A percentile compares a stretch with the other conserved stretches of the same genome.
These are phyloP conservation scores for Wallacemonas sp. DNA, from an alignment of 208 protist species.

Conservation along the genomic window DNA sequence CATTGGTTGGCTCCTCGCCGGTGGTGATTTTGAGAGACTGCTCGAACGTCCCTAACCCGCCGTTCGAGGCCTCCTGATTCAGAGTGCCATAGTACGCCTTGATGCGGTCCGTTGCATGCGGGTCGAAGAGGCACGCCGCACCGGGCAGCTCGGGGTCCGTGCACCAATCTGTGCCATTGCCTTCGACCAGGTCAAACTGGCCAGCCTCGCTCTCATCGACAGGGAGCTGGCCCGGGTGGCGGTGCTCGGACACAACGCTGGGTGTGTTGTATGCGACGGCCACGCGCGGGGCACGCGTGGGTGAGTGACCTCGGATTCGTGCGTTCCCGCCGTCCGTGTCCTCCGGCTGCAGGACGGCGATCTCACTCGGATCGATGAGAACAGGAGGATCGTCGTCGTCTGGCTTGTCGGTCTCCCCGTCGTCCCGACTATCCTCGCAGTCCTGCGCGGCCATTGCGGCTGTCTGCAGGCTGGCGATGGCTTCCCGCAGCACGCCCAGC, in stretches of 20 bases:
- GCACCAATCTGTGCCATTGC: constrained; percentile 28
- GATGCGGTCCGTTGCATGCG: constrained; percentile 28
- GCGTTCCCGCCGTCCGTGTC: neutral
- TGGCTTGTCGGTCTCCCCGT: constrained; percentile 17
- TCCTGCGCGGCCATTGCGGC: constrained; percentile 6
- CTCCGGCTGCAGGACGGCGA: constrained; percentile 40
- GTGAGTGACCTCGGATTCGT: too few species aligned
- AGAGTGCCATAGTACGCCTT: constrained; percentile 17
- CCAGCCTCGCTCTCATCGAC: constrained; percentile 66
- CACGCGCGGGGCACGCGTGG: constrained; percentile 1
- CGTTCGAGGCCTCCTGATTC: neutral
- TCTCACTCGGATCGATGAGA: constrained; percentile 36
- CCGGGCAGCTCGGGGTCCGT: constrained; percentile 28
- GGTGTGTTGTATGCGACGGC: neutral
- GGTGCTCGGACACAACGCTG: neutral
- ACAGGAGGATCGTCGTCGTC: constrained; percentile 8
- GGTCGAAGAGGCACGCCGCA: constrained; percentile 40
- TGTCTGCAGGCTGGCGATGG: constrained; percentile 34
- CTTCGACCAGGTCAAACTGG: constrained; percentile 56
- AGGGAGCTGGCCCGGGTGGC: constrained; percentile 3
- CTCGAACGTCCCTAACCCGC: constrained; percentile 6
- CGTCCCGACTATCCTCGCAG: constrained; percentile 15
- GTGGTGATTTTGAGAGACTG: neutral
- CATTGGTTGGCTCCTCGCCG: constrained; percentile 11
- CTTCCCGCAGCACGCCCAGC: constrained; percentile 33